phyloP scores from a whole-genome alignment of 768 basidiomycete genomes.

The Dentipellis fragilis region DNA sequence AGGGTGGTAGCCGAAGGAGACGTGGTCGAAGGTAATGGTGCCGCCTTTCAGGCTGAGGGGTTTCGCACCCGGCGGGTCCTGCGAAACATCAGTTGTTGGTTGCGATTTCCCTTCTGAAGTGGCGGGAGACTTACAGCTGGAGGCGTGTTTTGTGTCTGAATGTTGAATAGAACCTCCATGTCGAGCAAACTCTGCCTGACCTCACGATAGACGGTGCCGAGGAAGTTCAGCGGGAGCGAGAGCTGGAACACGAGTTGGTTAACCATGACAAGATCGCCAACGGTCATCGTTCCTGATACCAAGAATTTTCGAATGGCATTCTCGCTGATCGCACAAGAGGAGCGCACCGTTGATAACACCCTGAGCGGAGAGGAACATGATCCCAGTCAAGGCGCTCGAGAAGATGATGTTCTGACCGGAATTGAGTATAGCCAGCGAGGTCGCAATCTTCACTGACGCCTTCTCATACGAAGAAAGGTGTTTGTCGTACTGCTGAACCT shows the following conservation, averaged over 20 bases:
- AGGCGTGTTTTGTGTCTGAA: conserved; percentile 73
- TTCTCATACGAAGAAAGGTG: conserved; percentile 83
- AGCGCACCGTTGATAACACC: conserved; percentile 79
- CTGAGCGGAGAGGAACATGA: conserved; percentile 95
- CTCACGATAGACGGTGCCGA: conserved; percentile 96
- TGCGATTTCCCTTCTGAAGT: background rate
- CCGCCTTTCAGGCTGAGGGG: conserved; percentile 70
- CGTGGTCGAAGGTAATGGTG: conserved; percentile 86
- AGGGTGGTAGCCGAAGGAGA: conserved; percentile 87
- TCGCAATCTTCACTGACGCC: conserved; percentile 89
- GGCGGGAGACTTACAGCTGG: conserved; percentile 35
- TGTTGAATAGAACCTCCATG: conserved; percentile 92
- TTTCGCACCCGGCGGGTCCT: conserved; percentile 64
- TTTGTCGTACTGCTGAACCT: conserved; percentile 86
- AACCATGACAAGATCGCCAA: conserved; percentile 98
- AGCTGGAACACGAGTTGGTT: conserved; percentile 98
- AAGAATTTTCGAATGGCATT: background rate
- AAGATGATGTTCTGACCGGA: conserved; percentile 97
- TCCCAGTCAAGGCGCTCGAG: conserved; percentile 82
- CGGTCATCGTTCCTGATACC: conserved; percentile 82
- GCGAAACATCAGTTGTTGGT: background rate
- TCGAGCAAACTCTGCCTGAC: conserved; percentile 92
- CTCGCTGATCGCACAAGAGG: background rate
- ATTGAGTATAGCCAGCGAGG: conserved; percentile 86
- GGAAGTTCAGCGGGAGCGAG: conserved; percentile 91